A percentile compares a stretch with the other conserved stretches of the same genome.
Conservation (phyloP, 2,329 filamentous ascomycete genomes). For the Fusarium acutatum region DNA sequence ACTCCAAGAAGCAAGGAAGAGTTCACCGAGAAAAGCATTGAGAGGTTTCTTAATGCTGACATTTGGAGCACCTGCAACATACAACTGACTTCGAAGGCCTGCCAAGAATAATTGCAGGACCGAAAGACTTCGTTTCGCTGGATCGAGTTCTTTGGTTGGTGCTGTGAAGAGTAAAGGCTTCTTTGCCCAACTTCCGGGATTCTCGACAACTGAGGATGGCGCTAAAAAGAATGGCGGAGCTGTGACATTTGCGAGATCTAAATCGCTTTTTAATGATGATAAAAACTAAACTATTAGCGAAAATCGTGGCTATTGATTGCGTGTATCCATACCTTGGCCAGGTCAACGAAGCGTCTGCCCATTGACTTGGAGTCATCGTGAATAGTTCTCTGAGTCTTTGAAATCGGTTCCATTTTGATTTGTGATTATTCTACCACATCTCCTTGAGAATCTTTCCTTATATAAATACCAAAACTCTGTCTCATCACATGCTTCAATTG, state of each 20-base stretch:
- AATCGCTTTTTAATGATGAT: slow-evolving; percentile 49
- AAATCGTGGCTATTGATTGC: too few species aligned
- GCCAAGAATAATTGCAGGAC: slow-evolving; percentile 58
- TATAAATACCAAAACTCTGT: background rate
- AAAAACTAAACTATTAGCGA: slow-evolving; percentile 22
- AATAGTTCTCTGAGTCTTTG: slow-evolving; percentile 12
- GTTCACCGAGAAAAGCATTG: slow-evolving; percentile 62
- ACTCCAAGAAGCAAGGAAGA: slow-evolving; percentile 56
- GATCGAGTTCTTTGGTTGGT: slow-evolving; percentile 54
- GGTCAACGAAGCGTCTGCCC: slow-evolving; percentile 21
- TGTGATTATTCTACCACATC: accelerated
- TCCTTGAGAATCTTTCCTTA: background rate
- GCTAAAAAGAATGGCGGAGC: slow-evolving; percentile 60
- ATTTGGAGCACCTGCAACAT: slow-evolving; percentile 55
- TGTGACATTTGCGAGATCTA: slow-evolving; percentile 60
- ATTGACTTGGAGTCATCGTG: slow-evolving; percentile 29
- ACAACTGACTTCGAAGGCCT: slow-evolving; percentile 57
- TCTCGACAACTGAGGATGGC: slow-evolving; percentile 59
- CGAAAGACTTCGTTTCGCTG: slow-evolving; percentile 54
- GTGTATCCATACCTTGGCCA: slow-evolving; percentile 22
- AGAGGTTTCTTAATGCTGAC: slow-evolving; percentile 62
- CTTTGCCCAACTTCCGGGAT: slow-evolving; percentile 60
- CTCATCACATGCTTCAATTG: slow-evolving; percentile 22
- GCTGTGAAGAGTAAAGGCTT: slow-evolving; percentile 58
- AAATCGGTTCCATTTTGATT: slow-evolving; percentile 3